phyloP scores from a whole-genome alignment of 192 early-diverging fungal genomes.

The Spizellomyces sp. region DNA sequence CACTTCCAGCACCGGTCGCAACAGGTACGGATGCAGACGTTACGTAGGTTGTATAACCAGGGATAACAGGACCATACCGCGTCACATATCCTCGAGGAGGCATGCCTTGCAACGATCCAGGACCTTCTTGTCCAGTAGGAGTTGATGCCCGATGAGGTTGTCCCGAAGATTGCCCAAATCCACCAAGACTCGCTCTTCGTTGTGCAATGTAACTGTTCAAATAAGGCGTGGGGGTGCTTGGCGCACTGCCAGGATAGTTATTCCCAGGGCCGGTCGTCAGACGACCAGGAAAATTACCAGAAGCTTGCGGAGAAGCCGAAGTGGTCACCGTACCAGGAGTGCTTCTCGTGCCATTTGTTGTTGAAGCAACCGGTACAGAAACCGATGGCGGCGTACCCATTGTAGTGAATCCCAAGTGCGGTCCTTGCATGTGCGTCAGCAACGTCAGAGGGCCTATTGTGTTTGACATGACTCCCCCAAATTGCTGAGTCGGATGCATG shows the following conservation, averaged over 20 bases:
- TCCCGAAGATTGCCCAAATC: not conserved
- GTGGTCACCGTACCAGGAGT: no score
- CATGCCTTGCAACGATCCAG: not conserved
- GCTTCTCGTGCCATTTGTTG: no score
- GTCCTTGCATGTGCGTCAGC: not conserved
- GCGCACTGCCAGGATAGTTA: not conserved
- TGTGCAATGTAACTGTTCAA: slow-evolving; percentile 11
- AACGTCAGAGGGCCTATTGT: not conserved
- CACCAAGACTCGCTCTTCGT: slow-evolving; percentile 19
- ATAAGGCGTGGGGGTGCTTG: slow-evolving; percentile 10
- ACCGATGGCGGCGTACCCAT: not conserved
- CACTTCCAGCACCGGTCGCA: slow-evolving; percentile 2
- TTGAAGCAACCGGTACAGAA: no score
- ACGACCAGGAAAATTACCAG: no score
- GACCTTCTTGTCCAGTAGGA: not conserved
- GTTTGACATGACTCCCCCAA: not conserved
- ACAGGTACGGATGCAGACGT: slow-evolving; percentile 7
- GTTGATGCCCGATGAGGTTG: not conserved
- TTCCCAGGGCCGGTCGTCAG: not conserved
- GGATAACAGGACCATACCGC: slow-evolving; percentile 11
- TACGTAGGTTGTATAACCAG: not conserved
- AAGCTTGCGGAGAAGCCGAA: no score
- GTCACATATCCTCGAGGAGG: slow-evolving; percentile 6
- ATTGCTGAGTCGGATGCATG: no score
- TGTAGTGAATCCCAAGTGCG: not conserved